Evolutionary conservation across 164 flowering plant genomes (phyloP).

Genomic region (Tinospora cordifolia): DNA sequence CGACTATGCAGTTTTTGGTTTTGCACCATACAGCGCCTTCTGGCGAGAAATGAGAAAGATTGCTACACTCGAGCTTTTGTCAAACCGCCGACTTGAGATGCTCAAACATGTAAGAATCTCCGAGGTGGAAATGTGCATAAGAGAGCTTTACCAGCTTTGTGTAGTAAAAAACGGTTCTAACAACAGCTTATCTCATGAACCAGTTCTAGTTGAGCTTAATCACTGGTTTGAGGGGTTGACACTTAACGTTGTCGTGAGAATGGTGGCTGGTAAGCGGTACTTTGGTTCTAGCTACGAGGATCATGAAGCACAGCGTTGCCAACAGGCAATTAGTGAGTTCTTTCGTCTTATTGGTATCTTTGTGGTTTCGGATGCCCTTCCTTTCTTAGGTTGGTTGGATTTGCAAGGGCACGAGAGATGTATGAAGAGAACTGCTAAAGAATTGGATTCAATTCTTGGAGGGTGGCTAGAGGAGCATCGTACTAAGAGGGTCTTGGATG

Average conservation of each 20-base stretch:
- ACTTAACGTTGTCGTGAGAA: constrained; percentile 14
- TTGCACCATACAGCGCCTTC: constrained; percentile 15
- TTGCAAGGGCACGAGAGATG: constrained; percentile 25
- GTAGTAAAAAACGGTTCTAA: not conserved
- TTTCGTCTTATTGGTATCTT: constrained; percentile 17
- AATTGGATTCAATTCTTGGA: constrained; percentile 15
- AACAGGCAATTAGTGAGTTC: constrained; percentile 16
- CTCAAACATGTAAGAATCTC: constrained; percentile 6
- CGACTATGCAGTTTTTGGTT: constrained; percentile 14
- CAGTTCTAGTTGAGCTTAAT: constrained; percentile 11
- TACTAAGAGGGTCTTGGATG: not conserved
- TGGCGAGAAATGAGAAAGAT: constrained; percentile 19
- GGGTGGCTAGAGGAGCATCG: constrained; percentile 32
- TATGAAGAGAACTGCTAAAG: constrained; percentile 29
- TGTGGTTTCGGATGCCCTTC: constrained; percentile 25
- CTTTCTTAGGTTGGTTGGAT: constrained; percentile 30
- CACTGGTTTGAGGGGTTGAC: constrained; percentile 13
- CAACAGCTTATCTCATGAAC: not conserved
- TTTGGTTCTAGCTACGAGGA: not conserved
- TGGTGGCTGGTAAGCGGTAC: constrained; percentile 21
- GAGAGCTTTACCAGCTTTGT: constrained; percentile 10
- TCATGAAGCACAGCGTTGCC: constrained; percentile 13
- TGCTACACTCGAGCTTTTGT: constrained; percentile 10
- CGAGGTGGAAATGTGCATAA: constrained; percentile 7
- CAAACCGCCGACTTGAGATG: constrained; percentile 13